These are phyloP conservation scores for Teratosphaeria nubilosa DNA, from an alignment of 2,329 filamentous ascomycete genomes.

Conservation along the genomic window DNA sequence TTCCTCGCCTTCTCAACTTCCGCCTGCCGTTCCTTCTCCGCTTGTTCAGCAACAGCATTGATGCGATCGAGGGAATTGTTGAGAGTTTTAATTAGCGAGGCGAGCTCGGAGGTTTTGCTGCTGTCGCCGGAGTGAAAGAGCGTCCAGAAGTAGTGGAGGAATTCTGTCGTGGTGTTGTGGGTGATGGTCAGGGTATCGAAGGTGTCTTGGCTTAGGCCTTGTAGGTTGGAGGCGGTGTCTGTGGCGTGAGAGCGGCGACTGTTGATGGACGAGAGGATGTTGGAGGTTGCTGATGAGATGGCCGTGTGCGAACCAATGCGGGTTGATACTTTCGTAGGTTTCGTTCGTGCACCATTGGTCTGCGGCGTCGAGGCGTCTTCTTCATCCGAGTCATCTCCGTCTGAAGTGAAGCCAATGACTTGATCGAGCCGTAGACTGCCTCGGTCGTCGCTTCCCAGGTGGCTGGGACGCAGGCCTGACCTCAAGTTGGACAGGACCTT, in stretches of 20 bases:
- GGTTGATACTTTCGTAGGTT: slow-evolving; percentile 31
- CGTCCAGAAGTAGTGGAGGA: slow-evolving; percentile 94
- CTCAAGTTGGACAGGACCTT: slow-evolving; percentile 58
- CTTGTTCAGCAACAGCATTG: slow-evolving; percentile 66
- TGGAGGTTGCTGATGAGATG: slow-evolving; percentile 52
- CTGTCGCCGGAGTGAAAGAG: slow-evolving; percentile 85
- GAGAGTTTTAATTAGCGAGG: slow-evolving; percentile 72
- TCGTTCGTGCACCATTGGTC: slow-evolving; percentile 6
- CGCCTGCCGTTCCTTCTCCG: slow-evolving; percentile 58
- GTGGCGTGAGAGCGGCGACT: slow-evolving; percentile 32
- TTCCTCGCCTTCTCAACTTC: slow-evolving; percentile 57
- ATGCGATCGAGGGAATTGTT: slow-evolving; percentile 68
- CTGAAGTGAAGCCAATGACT: slow-evolving; percentile 59
- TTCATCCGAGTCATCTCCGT: slow-evolving; percentile 49
- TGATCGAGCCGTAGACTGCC: slow-evolving; percentile 42
- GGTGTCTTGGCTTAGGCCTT: slow-evolving; percentile 33
- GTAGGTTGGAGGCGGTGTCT: slow-evolving; percentile 15
- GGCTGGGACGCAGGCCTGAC: slow-evolving; percentile 47
- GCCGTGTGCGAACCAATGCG: slow-evolving; percentile 62
- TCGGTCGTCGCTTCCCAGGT: slow-evolving; percentile 20
- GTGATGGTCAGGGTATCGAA: slow-evolving; percentile 61
- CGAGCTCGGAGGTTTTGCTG: slow-evolving; percentile 62
- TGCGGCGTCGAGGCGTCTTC: slow-evolving; percentile 32
- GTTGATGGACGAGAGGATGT: slow-evolving; percentile 55
- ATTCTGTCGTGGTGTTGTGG: slow-evolving; percentile 88